Conservation (phyloP, 202 grass and related monocot species). For the Saccharum hybrid region DNA sequence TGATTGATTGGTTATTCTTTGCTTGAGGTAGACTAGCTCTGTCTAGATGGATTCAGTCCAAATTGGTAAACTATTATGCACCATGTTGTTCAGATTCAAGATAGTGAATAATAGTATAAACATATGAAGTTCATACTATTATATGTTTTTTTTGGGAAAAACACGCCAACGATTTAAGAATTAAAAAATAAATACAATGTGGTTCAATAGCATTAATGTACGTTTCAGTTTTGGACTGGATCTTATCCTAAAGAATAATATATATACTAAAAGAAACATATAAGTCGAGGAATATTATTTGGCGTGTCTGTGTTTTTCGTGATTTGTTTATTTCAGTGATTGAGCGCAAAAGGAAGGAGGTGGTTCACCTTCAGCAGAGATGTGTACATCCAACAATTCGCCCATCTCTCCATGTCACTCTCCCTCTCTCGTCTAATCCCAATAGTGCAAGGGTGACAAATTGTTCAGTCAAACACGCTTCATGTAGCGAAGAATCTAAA, state of each 20-base stretch:
- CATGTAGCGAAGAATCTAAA: constrained; percentile 84
- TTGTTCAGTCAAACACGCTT: constrained; percentile 99
- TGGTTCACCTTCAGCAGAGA: constrained; percentile 5
- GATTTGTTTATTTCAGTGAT: constrained; percentile 5
- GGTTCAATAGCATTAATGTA: neutral
- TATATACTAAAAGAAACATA: neutral
- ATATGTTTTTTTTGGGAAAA: neutral
- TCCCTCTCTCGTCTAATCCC: constrained; percentile 65
- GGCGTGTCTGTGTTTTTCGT: neutral
- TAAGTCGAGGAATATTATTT: neutral
- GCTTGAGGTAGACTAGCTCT: constrained; percentile 45
- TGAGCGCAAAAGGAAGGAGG: constrained; percentile 23
- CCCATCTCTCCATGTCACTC: constrained; percentile 28
- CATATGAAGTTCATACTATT: neutral
- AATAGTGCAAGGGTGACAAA: constrained; percentile 73
- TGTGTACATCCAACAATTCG: constrained; percentile 59
- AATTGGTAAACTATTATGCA: constrained; percentile 37
- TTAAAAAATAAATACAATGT: neutral
- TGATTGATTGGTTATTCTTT: constrained; percentile 54
- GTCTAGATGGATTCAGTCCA: constrained; percentile 31
- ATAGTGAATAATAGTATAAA: constrained; percentile 15
- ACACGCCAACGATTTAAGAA: constrained; percentile 11
- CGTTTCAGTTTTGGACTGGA: neutral
- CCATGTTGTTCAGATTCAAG: neutral
- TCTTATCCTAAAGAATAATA: constrained; percentile 47